Percentiles rank a stretch among this genome's conserved stretches.
Conservation (phyloP, 169 alveolate genomes). For the Plasmodium chabaudi region DNA sequence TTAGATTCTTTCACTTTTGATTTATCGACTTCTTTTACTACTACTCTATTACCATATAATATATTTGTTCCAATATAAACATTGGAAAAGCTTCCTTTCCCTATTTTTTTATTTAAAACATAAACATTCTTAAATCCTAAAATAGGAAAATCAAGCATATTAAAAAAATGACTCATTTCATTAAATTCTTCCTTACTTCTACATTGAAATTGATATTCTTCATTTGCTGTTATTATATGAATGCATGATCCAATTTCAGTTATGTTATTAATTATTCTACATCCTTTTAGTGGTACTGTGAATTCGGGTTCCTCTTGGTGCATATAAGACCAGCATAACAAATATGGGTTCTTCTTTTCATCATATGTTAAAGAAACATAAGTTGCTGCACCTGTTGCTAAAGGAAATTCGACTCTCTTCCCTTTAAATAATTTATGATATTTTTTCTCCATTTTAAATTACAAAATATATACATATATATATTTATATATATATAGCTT, state of each 20-base stretch:
- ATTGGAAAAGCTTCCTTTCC: slow-evolving; percentile 83
- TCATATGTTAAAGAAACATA: slow-evolving; percentile 75
- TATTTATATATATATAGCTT: background rate
- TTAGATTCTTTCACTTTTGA: slow-evolving; percentile 83
- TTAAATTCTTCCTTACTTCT: slow-evolving; percentile 69
- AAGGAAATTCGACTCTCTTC: slow-evolving; percentile 68
- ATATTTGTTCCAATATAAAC: slow-evolving; percentile 81
- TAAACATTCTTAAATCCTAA: slow-evolving; percentile 75
- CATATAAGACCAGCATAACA: slow-evolving; percentile 65
- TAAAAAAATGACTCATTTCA: slow-evolving; percentile 76
- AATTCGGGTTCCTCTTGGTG: slow-evolving; percentile 70
- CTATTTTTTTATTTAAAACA: slow-evolving; percentile 76
- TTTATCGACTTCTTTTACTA: slow-evolving; percentile 82
- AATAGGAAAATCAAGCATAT: slow-evolving; percentile 66
- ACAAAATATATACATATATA: background rate
- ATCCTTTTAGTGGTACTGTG: slow-evolving; percentile 75
- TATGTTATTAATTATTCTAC: slow-evolving; percentile 70
- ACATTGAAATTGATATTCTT: slow-evolving; percentile 74
- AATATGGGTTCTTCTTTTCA: slow-evolving; percentile 74
- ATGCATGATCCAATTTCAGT: slow-evolving; percentile 75
- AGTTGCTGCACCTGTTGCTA: slow-evolving; percentile 77
- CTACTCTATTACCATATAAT: slow-evolving; percentile 81
- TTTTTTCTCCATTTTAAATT: slow-evolving; percentile 46
- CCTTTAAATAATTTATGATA: slow-evolving; percentile 71
- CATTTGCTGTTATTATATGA: slow-evolving; percentile 72